Percentiles rank a stretch among this genome's conserved stretches.
phyloP scores from a whole-genome alignment of 208 protist species.

The Vickermania spadyakhi region DNA sequence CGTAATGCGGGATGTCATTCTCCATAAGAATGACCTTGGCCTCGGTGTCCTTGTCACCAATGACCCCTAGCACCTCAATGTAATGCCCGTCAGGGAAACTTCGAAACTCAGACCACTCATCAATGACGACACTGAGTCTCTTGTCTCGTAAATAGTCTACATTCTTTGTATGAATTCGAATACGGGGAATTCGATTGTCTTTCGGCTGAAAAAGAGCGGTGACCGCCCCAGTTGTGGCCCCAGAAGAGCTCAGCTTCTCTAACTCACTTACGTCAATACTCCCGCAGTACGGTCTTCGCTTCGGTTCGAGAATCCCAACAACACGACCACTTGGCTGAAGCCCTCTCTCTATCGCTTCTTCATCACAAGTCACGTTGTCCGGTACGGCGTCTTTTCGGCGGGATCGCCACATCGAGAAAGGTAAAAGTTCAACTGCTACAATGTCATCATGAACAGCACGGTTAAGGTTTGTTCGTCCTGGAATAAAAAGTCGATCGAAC shows the following conservation, averaged over 20 bases:
- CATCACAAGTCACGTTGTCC: constrained; percentile 27
- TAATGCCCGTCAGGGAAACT: constrained; percentile 93
- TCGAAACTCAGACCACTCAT: constrained; percentile 86
- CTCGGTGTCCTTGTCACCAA: constrained; percentile 93
- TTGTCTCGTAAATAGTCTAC: constrained; percentile 78
- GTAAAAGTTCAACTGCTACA: constrained; percentile 65
- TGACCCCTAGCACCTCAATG: constrained; percentile 87
- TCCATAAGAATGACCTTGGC: constrained; percentile 91
- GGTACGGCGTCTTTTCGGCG: constrained; percentile 5
- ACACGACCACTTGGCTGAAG: constrained; percentile 59
- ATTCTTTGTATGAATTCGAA: constrained; percentile 80
- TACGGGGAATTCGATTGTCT: constrained; percentile 79
- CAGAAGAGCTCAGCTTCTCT: constrained; percentile 16
- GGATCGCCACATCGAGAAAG: constrained; percentile 35
- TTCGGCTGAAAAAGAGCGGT: constrained; percentile 86
- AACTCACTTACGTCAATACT: constrained; percentile 74
- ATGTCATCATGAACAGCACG: constrained; percentile 81
- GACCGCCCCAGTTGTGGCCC: constrained; percentile 33
- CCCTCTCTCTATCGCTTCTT: constrained; percentile 42
- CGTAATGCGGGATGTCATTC: constrained; percentile 89
- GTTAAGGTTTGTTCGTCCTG: constrained; percentile 75
- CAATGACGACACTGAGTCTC: constrained; percentile 92
- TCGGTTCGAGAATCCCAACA: constrained; percentile 58
- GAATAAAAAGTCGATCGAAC: constrained; percentile 70
- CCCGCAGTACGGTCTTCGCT: constrained; percentile 77